Base-by-base conservation (phyloP, 2,329 filamentous ascomycete genomes). In the Lasiodiplodia sp. region DNA sequence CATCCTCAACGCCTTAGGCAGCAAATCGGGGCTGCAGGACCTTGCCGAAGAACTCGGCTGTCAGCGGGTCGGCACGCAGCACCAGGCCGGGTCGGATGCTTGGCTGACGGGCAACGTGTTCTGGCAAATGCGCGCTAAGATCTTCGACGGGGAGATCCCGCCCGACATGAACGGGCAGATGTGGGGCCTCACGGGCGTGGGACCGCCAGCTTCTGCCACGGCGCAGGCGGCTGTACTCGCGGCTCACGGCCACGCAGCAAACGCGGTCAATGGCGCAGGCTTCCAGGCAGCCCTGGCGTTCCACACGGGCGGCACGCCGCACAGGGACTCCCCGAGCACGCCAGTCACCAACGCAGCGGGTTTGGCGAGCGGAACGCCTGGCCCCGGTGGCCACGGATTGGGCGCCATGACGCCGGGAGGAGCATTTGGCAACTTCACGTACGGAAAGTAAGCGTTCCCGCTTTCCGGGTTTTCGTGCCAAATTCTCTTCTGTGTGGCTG, bases 21-120 rank as follows among this genome's bases (percentile, higher is more conserved):
- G 93, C 74, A 97, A 97, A 79, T 95, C 93, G 1, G 94, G 94
- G 2, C 86, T 99, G 18, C 94, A 97, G 79, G 94, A 96, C 79
- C 93, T 98, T 72, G 95, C 95, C 14, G 95, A 98, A 72, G 92
- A 94, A 70, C 88, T 99, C 70, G 95, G 94, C 75, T 91, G 97
- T 68, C 94, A 96, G 82, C 90, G 96, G 60, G 86, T 96, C 38
- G 96, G 96, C 12, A 88, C 90, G 40, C 92, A 93, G 64, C 96
- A 99, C 79, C 94, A 97, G 77, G 96, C 94, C 49, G 96, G 95
- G 34, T 97, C 93, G 0, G 96, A 99, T 80, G 95, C 94, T 23
- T 88, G 97, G 74, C 87, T 99, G 37, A 99, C 96, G 0, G 96
- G 96, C 60, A 91, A 92, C 74, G 93, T 97, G 37, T 99, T 97